These are phyloP conservation scores for Fusarium citri DNA, from an alignment of 2,329 filamentous ascomycete species.

Conservation along the genomic window DNA sequence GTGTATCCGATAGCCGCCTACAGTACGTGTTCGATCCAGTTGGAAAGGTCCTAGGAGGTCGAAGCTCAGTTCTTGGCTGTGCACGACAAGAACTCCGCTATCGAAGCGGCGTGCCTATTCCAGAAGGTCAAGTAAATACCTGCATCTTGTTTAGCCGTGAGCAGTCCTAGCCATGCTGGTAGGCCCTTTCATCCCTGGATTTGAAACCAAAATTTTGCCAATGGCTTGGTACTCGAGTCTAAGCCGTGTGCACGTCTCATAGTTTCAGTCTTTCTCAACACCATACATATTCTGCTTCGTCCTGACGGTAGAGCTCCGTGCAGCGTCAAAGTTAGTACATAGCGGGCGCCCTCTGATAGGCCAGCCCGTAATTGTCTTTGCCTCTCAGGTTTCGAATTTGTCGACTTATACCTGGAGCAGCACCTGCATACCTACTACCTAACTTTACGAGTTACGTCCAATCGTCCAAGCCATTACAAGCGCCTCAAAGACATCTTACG, in stretches of 20 bases:
- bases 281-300: not conserved
- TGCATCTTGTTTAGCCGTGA: not conserved
- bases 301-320: not conserved
- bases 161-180: not conserved
- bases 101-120: conserved; percentile 29
- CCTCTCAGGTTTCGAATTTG: not conserved
- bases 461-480: not conserved
- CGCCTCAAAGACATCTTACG: not conserved
- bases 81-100: conserved; percentile 23
- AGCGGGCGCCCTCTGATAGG: conserved; percentile 17
- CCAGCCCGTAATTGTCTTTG: conserved; percentile 15
- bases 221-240: conserved; percentile 4
- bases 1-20: not conserved
- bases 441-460: not conserved
- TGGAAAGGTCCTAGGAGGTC: not conserved
- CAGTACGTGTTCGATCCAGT: not conserved
- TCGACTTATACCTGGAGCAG: not conserved
- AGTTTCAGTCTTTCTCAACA: conserved; percentile 5
- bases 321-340: not conserved
- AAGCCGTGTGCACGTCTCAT: not conserved
- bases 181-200: not conserved
- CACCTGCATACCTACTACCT: not conserved
- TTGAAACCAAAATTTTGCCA: not conserved
- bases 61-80: conserved; percentile 1
- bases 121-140: conserved; percentile 24